Conservation (phyloP, 768 basidiomycete species). For the Mycena albidolilacea region DNA sequence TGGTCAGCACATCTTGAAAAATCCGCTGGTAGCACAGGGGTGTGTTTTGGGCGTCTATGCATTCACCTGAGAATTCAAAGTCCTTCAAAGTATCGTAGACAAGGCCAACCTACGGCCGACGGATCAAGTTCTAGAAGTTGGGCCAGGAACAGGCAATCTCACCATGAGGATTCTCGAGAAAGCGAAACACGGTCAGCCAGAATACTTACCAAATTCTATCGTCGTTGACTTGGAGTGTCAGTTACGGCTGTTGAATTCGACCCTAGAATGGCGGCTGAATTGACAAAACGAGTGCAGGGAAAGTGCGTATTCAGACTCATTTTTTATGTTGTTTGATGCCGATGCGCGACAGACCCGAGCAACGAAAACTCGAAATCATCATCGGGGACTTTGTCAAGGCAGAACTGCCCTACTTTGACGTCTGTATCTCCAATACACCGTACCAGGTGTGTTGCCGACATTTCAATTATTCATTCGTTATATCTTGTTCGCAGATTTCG, state of each 20-base stretch:
- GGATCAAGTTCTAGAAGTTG: slow-evolving; percentile 97
- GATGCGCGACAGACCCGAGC: slow-evolving; percentile 80
- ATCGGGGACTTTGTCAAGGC: slow-evolving; percentile 99
- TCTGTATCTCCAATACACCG: slow-evolving; percentile 99
- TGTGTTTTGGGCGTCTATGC: slow-evolving; percentile 53
- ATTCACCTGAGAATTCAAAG: slow-evolving; percentile 1
- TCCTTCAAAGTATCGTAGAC: slow-evolving; percentile 45
- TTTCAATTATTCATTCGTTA: not conserved
- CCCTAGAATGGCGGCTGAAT: slow-evolving; percentile 98
- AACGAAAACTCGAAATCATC: slow-evolving; percentile 94
- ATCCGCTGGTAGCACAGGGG: slow-evolving; percentile 92
- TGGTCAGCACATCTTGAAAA: slow-evolving; percentile 98
- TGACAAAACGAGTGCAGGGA: slow-evolving; percentile 97
- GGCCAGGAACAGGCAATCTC: slow-evolving; percentile 97
- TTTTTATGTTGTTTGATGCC: not conserved
- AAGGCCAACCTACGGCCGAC: slow-evolving; percentile 95
- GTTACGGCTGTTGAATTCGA: slow-evolving; percentile 97
- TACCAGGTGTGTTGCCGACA: slow-evolving; percentile 65
- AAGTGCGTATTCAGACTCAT: slow-evolving; percentile 74
- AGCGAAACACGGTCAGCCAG: slow-evolving; percentile 76
- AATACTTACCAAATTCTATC: not conserved
- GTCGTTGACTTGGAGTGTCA: not conserved
- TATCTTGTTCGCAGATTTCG: slow-evolving; percentile 75
- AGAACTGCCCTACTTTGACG: slow-evolving; percentile 98
- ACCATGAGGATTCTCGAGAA: slow-evolving; percentile 95